Base-by-base conservation (phyloP, 2,329 filamentous ascomycete species). In the Coniochaeta sp. region DNA sequence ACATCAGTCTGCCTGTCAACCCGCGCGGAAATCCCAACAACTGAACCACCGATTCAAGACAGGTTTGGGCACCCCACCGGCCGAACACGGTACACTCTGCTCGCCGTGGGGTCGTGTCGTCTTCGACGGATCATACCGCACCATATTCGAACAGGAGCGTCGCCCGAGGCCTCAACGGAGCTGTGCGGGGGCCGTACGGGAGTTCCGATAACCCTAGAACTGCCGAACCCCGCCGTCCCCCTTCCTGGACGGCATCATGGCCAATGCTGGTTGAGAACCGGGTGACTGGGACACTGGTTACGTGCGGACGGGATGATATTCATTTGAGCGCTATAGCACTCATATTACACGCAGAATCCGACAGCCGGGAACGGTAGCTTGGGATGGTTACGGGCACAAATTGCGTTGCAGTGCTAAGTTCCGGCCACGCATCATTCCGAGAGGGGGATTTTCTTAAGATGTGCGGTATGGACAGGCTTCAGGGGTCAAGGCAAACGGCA, bases 371-470 rank as follows among this genome's bases (percentile, higher is more conserved):
- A 31, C n/a, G 38, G 32, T 26, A 22, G 49, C 28, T 27, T 42
- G 18, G 10, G 38, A 26, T 42, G 26, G 14, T 14, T 42, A 42
- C 26, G 38, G n/a, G 38, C 22, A 42, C 12, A 42, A 24, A 26
- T 42, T 42, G 31, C 18, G 38, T 42, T 42, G 20, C 38, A 26
- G 38, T 42, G 38, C 38, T 42, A 53, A 50, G 22, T 18, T 32
- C 51, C 33, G 18, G 42, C 26, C 22, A 33, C 40, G 47, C 38
- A 46, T 35, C 26, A 49, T 47, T 42, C 47, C 38, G 38, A 14
- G 38, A 14, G 20, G 13, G 48, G 50, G 59, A 58, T 61, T 53
- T 58, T 55, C 60, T 61, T 63, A 63, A 56, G 61, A 63, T 63
- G 61, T 60, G 59, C 60, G 51, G 49, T 62, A 63, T 63, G 9